Evolutionary conservation across 2,329 filamentous ascomycete species (phyloP), one percentile per base, ranked within the genome.

Genomic region (Botryosphaeria agaves): DNA sequence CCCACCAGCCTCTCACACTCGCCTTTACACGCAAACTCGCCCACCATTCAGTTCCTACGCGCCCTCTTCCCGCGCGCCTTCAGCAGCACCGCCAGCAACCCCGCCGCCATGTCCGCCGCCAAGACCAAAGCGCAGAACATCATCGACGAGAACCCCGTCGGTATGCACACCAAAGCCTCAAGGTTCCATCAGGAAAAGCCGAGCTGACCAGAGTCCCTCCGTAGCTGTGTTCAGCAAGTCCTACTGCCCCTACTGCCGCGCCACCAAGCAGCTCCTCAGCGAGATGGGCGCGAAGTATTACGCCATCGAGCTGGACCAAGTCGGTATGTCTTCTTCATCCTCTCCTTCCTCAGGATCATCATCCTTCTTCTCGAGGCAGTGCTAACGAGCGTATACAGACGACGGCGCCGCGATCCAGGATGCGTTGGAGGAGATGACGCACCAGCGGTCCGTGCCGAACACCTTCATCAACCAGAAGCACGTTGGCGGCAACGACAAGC

Each of bases 211-310:
- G 23, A 17, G 32, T 35, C 28, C 15, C 9, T n/a, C 12, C 14
- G 9, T n/a, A 81, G 80, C 89, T 46, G 81, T 98, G 53, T 98
- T 98, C 69, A 85, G 78, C 59, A 98, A 98, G 66, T 82, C 77
- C 11, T 93, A 83, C 64, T 98, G 89, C 70, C 84, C 85, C 8
- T 91, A 92, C 70, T 95, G 87, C 69, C 66, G 60, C 34, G 65
- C 74, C 36, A 73, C 77, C 43, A 95, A 95, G 73, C 48, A 64
- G 34, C 65, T 82, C 30, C 64, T 98, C 44, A 69, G 65, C 47
- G 62, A 72, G 34, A 44, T 73, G 34, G 72, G 74, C 40, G 81
- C 80, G 37, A 78, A 84, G 44, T 85, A 70, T 56, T 72, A 69
- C 47, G 52, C 69, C 33, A 62, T 89, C 34, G 89, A 98, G 66